Base-by-base conservation (phyloP, 2,329 filamentous ascomycete genomes). In the Fusarium incarnatum region DNA sequence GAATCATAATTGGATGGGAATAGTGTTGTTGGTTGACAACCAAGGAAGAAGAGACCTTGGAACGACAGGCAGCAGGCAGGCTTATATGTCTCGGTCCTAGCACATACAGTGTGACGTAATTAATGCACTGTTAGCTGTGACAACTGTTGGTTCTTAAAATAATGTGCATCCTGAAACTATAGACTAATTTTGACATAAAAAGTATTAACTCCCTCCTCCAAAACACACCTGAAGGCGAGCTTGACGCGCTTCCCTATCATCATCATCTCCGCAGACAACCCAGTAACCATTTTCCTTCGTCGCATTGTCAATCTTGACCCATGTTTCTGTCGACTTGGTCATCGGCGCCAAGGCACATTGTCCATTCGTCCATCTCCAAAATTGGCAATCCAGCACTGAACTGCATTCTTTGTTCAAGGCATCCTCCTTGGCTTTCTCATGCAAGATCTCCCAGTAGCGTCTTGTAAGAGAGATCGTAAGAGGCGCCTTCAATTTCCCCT, bases 71-170 rank as follows among this genome's bases (percentile, higher is more conserved):
- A 25, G 23, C 23, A 25, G 23, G 23, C 23, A 8, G 23, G 23
- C 23, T 25, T 18, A 34, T 34, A 34, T 34, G 9, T 10, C 25
- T 25, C 25, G 25, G 25, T 27, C 25, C 25, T 27, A 27, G 10
- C 10, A 27, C 25, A 4, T 27, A 27, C 27, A 27, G 27, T 27
- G 10, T 11, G 5, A 27, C 27, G 10, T 4, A 0, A 11, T 27
- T 0, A 5, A 11, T 27, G 27, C 27, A 27, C 27, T 11, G 27
- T 27, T 3, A 5, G 10, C 1, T 1, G 3, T 27, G 10, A 3
- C 25, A 11, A 27, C 27, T 27, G 27, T 11, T 27, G 27, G 27
- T 27, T 27, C 25, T 27, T 10, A 3, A 27, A 27, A 27, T 27
- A 27, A 27, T 27, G 8, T 27, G 25, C 25, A 27, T 27, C 25